Evolutionary conservation across 2,329 filamentous ascomycete species (phyloP), one percentile per base, ranked within the genome.

Genomic region (Monosporascus sp.): DNA sequence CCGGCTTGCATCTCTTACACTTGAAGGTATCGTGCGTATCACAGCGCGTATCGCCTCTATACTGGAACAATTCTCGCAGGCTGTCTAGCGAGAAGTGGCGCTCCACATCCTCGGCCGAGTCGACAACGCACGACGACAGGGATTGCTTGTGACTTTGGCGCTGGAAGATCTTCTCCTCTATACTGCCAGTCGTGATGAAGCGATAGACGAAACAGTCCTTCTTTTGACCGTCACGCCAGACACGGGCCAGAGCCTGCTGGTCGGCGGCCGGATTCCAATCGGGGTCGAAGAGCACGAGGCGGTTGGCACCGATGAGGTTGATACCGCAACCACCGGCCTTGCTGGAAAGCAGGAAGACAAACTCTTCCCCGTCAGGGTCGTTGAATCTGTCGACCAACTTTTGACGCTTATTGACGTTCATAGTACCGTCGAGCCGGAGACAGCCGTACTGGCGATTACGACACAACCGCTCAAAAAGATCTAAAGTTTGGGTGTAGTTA

Each of bases 201-300:
- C 94, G 89, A 71, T 99, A 99, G 17, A 99, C 94, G 64, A 99
- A 99, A 67, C 94, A 99, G 66, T 99, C 94, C 68, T 99, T 99
- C 79, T 95, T 97, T 72, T 99, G 94, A 0, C 94, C 94, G 64
- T 99, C 94, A 78, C 94, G 89, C 94, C 94, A 99, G 20, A 99
- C 94, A 76, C 94, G 89, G 37, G 94, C 94, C 31, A 99, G 81
- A 4, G 94, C 94, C 74, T 99, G 94, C 70, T 99, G 94, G 66
- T 99, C 94, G 1, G 94, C 92, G 3, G 94, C 94, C 1, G 94
- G 94, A 65, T 99, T 99, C 94, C 94, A 99, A 71, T 94, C 89
- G 0, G 94, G 94, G 62, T 99, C 94, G 68, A 99, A 99, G 41
- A 99, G 83, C 1, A 99, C 85, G 2, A 91, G 80, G 18, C 88